Base-by-base conservation (phyloP, 768 basidiomycete species). In the Amanita inopinata region DNA sequence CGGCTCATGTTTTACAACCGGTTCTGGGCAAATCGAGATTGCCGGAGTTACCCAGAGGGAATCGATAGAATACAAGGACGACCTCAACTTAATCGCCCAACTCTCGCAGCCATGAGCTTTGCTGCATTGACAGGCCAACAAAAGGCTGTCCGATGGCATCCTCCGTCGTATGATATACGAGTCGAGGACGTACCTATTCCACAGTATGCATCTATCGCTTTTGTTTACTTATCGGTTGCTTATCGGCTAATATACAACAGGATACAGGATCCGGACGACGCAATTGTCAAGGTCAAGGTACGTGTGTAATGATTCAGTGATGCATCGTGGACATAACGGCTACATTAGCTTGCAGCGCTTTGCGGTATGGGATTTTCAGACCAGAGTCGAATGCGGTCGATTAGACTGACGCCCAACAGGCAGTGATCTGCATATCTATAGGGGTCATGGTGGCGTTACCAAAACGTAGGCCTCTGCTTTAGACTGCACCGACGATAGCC, bases 341-440 rank as follows among this genome's bases (percentile, higher is more conserved):
- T n/a, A n/a, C n/a, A 34, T 17, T 49, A 83, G 83, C 68, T 80
- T 20, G 73, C 76, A 15, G 82, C 74, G 14, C 59, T 84, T 7
- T 85, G 82, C 52, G 82, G 78, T 62, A 57, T 33, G 38, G n/a
- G n/a, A n/a, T n/a, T n/a, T n/a, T n/a, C n/a, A n/a, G n/a, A n/a
- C n/a, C n/a, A n/a, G n/a, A n/a, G n/a, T n/a, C n/a, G n/a, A n/a
- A n/a, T n/a, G n/a, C n/a, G n/a, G n/a, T n/a, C n/a, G n/a, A n/a
- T n/a, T n/a, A n/a, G n/a, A n/a, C n/a, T n/a, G n/a, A n/a, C n/a
- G n/a, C n/a, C n/a, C 35, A 43, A 19, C 46, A 72, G 74, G 79
- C 36, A 83, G 81, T 48, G 84, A 87, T 63, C 63, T 85, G 14
- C 86, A 88, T 49, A 55, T 78, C 23, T 89, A 87, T 56, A 69